phyloP scores from a whole-genome alignment of 2,329 filamentous ascomycete genomes.

The Mariannaea sp. region DNA sequence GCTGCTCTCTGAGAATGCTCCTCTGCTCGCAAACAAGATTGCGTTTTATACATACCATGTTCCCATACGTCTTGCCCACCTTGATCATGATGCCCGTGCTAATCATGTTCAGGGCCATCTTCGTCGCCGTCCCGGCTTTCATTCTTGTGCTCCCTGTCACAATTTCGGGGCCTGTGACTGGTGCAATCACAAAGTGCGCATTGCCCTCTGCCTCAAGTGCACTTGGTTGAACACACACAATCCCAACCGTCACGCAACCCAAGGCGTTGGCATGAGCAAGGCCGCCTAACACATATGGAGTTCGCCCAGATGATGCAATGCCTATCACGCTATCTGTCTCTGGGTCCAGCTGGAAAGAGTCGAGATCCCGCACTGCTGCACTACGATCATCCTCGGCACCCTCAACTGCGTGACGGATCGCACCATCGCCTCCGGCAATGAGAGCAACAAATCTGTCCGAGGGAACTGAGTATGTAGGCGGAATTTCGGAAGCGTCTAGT shows the following conservation, averaged over 20 bases:
- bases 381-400: not conserved
- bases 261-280: not conserved
- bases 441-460: not conserved
- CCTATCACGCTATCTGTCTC: not conserved
- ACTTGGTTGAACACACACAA: not conserved
- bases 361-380: not conserved
- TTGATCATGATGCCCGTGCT: not conserved
- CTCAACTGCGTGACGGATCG: not conserved
- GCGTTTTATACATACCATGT: not conserved
- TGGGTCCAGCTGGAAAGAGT: not conserved
- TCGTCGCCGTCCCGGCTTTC: not conserved
- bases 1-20: no score
- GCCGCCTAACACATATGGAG: not conserved
- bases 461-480: not conserved
- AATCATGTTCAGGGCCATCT: not conserved
- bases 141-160: not conserved
- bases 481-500: not conserved
- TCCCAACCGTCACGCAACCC: not conserved
- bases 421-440: not conserved
- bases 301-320: not conserved
- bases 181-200: not conserved
- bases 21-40: no score
- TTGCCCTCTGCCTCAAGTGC: not conserved
- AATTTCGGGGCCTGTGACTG: not conserved
- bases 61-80: not conserved